These are phyloP conservation scores for Ochetophila trinervis DNA, from an alignment of 306 rosid genomes.

Conservation along the genomic window DNA sequence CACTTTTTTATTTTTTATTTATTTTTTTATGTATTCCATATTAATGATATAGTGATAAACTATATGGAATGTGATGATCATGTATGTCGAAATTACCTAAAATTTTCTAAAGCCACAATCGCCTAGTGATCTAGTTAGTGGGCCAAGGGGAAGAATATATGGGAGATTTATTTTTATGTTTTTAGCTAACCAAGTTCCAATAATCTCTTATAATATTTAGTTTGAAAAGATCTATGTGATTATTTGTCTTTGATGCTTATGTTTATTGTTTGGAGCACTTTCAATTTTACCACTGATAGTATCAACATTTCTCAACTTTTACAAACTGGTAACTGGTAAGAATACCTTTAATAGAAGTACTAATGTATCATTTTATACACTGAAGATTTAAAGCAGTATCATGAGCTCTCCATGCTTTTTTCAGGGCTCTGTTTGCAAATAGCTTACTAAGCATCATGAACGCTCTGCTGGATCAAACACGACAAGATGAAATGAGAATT, in stretches of 20 bases:
- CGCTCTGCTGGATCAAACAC: conserved; percentile 81
- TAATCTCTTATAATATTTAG: background rate
- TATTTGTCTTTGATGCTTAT: background rate
- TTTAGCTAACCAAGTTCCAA: background rate
- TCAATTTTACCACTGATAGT: background rate
- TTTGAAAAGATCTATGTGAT: background rate
- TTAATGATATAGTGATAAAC: too few species aligned
- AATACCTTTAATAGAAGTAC: background rate
- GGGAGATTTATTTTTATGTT: too few species aligned
- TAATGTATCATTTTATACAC: background rate
- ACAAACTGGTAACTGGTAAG: background rate
- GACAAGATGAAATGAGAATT: conserved; percentile 81
- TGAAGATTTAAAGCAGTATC: conserved; percentile 3
- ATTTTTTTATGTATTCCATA: background rate
- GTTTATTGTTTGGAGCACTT: background rate
- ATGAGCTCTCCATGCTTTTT: conserved; percentile 21
- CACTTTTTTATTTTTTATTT: too few species aligned
- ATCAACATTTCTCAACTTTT: background rate
- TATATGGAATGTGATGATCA: too few species aligned
- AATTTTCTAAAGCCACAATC: too few species aligned
- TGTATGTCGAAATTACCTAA: too few species aligned
- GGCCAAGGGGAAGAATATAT: too few species aligned
- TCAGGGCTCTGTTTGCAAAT: conserved; percentile 85
- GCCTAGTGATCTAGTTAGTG: too few species aligned
- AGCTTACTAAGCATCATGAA: conserved; percentile 86